A percentile compares a stretch with the other conserved stretches of the same genome.
Evolutionary conservation across 2,329 filamentous ascomycete genomes (phyloP).

Genomic region (Zasmidium angulare): DNA sequence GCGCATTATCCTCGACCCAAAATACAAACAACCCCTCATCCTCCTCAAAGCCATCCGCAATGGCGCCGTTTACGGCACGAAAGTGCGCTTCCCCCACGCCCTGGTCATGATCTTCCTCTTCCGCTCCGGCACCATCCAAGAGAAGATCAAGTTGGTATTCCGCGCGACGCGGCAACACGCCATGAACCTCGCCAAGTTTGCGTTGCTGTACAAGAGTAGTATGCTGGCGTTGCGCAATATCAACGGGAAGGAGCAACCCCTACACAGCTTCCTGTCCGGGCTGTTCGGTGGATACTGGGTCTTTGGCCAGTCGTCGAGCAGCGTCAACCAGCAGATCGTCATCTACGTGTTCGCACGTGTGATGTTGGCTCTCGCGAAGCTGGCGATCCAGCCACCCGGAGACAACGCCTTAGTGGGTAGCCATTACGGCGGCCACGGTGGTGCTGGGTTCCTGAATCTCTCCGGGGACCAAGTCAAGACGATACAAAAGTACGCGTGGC

Average conservation of each 20-base stretch:
- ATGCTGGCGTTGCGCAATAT: constrained; percentile 69
- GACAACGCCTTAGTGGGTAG: constrained; percentile 39
- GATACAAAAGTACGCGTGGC: constrained; percentile 72
- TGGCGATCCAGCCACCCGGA: constrained; percentile 67
- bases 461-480: constrained; percentile 39
- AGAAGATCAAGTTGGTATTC: constrained; percentile 76
- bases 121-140: constrained; percentile 75
- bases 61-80: constrained; percentile 93
- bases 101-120: constrained; percentile 98
- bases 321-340: constrained; percentile 93
- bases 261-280: constrained; percentile 84
- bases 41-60: constrained; percentile 93
- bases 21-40: constrained; percentile 79
- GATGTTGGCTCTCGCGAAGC: constrained; percentile 75
- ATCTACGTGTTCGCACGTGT: constrained; percentile 97
- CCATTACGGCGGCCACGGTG: constrained; percentile 40
- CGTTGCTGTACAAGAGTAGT: constrained; percentile 80
- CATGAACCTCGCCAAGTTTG: constrained; percentile 86
- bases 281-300: constrained; percentile 88
- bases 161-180: constrained; percentile 89
- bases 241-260: constrained; percentile 62
- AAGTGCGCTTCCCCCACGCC: constrained; percentile 97
- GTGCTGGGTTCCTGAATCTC: constrained; percentile 43
- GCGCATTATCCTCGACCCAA: constrained; percentile 75
- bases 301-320: constrained; percentile 71